A percentile compares a stretch with the other conserved stretches of the same genome.
Conservation (phyloP, 176 grass and related monocot genomes). For the Melocanna baccifera region DNA sequence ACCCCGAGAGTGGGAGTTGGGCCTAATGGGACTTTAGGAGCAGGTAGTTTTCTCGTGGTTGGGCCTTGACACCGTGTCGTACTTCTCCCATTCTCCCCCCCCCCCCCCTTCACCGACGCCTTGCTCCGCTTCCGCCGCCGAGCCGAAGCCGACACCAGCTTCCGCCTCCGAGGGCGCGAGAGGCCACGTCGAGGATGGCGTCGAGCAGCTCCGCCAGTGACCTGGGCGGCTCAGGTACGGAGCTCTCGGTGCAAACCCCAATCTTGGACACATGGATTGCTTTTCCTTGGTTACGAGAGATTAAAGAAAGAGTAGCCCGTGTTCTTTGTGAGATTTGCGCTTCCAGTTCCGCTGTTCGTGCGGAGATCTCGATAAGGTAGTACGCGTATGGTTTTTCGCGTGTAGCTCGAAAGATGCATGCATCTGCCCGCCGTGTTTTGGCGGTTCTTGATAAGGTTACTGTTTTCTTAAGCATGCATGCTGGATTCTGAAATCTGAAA, state of each 20-base stretch:
- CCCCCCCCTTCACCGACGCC: background rate
- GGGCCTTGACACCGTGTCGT: constrained; percentile 26
- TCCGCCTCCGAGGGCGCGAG: background rate
- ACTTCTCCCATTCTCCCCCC: background rate
- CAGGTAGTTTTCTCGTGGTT: background rate
- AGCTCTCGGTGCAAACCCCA: background rate
- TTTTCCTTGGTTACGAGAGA: constrained; percentile 7
- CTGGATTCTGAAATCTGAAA: background rate
- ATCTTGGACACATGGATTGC: background rate
- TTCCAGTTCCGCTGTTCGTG: background rate
- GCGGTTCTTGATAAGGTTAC: background rate
- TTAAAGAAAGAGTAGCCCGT: background rate
- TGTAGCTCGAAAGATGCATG: background rate
- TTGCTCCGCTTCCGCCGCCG: constrained; percentile 14
- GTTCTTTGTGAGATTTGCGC: background rate
- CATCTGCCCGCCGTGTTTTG: background rate
- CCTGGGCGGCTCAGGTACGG: constrained; percentile 30
- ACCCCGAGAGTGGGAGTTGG: background rate
- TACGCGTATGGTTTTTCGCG: background rate
- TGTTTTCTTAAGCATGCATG: background rate
- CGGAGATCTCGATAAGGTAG: background rate
- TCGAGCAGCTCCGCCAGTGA: constrained; percentile 24
- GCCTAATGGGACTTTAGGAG: background rate
- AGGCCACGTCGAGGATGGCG: constrained; percentile 2
- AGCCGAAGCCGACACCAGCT: background rate